Base-by-base conservation (phyloP, 768 basidiomycete genomes). In the Amanita pseudoporphyria region DNA sequence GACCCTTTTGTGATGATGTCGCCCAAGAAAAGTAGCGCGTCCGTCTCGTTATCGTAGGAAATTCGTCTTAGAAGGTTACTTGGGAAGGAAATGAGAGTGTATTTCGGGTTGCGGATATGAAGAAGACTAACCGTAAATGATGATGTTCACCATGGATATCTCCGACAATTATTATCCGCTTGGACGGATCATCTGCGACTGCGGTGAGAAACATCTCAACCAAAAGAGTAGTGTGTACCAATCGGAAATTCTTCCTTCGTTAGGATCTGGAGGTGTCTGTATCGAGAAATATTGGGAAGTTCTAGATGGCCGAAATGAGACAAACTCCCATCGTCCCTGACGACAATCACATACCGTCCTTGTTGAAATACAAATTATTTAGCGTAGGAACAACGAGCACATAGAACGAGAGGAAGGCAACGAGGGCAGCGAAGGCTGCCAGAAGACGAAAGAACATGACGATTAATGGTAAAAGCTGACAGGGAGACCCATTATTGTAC, bases 131-230 rank as follows among this genome's bases (percentile, higher is more conserved):
- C 87, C 77, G 69, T 3, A 96, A 65, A 0, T 82, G 75, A 5
- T 71, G 60, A 46, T 76, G 72, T 78, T 84, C 89, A 40, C 88
- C 90, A 70, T 97, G 94, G 6, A 96, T 72, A 58, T 97, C 94
- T 6, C 93, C 94, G 10, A 96, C 68, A 52, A 91, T 66, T 37
- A 97, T 78, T 22, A 85, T 68, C 13, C 90, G 79, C 54, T 63
- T 70, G 22, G 66, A 57, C 3, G 72, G 62, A 12, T 76, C 69
- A 51, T 74, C 86, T 86, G 43, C 26, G 19, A 14, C 33, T 18
- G 9, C 21, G 7, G 30, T 22, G 7, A 33, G 6, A 4, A 40
- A 37, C 14, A 19, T 19, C 9, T 5, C 13, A 26, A 1, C 5
- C 22, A 10, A 13, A 24, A 6, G 35, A 36, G 16, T 43, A 30